A percentile compares a stretch with the other conserved stretches of the same genome.
phyloP scores from a whole-genome alignment of 345 rosid species.

The Eucalyptus globulus region DNA sequence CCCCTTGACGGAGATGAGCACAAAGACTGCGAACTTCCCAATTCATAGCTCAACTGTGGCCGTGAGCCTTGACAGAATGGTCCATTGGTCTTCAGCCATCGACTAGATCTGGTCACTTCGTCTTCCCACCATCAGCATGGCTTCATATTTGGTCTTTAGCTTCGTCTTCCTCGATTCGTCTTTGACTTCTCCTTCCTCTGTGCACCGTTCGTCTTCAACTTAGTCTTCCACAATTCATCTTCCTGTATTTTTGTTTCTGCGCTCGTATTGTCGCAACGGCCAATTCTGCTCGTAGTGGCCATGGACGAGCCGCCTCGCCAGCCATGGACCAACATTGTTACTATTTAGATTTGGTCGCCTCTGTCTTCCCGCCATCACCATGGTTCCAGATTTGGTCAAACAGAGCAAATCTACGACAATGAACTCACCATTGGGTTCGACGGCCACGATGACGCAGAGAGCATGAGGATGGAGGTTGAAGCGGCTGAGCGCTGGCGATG shows the following conservation, averaged over 20 bases:
- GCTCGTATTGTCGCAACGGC: neutral
- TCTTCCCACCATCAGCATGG: neutral
- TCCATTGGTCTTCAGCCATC: neutral
- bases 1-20: neutral
- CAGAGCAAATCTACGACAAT: neutral
- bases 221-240: neutral
- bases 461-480: neutral
- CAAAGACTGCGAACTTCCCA: neutral
- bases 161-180: neutral
- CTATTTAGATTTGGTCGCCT: neutral
- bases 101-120: neutral
- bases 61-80: neutral
- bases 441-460: neutral
- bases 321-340: neutral
- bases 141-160: neutral
- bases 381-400: neutral
- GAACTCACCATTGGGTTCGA: neutral
- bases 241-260: neutral
- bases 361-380: neutral
- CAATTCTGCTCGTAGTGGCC: neutral
- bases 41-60: neutral
- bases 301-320: neutral
- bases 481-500: neutral
- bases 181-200: neutral
- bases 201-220: neutral